phyloP scores from a whole-genome alignment of 148 eudicot genomes.

The Silene latifolia region DNA sequence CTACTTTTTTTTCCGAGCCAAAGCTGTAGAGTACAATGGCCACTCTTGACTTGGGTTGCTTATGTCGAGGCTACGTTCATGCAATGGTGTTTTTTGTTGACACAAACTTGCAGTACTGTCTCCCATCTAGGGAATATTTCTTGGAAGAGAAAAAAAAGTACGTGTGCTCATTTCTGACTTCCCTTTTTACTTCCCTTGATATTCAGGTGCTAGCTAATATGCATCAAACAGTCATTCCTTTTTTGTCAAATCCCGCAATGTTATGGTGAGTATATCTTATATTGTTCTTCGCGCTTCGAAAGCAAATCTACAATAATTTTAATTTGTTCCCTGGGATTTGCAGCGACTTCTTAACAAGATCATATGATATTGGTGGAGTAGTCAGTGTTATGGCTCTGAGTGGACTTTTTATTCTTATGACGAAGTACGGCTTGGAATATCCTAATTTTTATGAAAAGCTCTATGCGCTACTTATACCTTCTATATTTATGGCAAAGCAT shows the following conservation, averaged over 20 bases:
- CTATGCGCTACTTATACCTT: slow-evolving; percentile 74
- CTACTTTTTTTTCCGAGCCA: not conserved
- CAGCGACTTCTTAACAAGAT: slow-evolving; percentile 98
- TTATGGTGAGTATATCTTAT: slow-evolving; percentile 46
- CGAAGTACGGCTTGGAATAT: slow-evolving; percentile 77
- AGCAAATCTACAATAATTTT: slow-evolving; percentile 4
- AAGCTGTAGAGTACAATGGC: not conserved
- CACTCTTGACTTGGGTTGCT: not conserved
- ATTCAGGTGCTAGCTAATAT: slow-evolving; percentile 79
- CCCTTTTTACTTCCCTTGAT: slow-evolving; percentile 1
- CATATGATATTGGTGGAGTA: slow-evolving; percentile 95
- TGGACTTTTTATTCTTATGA: slow-evolving; percentile 85
- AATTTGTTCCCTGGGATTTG: slow-evolving; percentile 24
- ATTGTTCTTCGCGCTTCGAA: not conserved
- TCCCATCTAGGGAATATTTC: not conserved
- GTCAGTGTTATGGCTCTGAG: slow-evolving; percentile 94
- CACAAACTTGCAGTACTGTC: not conserved
- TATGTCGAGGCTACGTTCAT: not conserved
- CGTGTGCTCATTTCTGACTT: not conserved
- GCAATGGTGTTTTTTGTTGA: not conserved
- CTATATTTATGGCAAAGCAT: slow-evolving; percentile 88
- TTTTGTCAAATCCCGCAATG: slow-evolving; percentile 71
- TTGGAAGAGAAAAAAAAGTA: not conserved
- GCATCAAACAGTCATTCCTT: slow-evolving; percentile 74
- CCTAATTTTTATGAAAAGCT: slow-evolving; percentile 87